Evolutionary conservation across 2,329 filamentous ascomycete species (phyloP).

Genomic region (Aureobasidium sp.): DNA sequence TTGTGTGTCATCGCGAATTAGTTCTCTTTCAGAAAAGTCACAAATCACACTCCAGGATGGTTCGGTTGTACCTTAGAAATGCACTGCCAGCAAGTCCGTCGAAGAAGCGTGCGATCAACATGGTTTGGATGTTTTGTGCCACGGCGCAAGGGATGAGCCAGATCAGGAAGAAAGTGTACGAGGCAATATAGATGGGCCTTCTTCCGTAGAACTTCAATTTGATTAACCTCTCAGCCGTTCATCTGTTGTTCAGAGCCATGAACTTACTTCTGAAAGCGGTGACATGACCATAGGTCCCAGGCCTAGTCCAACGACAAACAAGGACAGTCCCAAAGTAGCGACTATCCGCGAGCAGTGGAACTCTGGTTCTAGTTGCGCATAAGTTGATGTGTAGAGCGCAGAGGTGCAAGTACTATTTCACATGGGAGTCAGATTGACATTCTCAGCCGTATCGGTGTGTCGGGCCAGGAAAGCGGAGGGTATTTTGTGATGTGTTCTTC

Average conservation of each 20-base stretch:
- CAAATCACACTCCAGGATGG: not conserved
- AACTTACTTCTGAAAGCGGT: constrained; percentile 44
- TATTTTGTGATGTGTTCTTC: not conserved
- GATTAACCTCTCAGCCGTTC: not conserved
- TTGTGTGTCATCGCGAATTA: not conserved
- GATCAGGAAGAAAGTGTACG: constrained; percentile 67
- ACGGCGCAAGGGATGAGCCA: constrained; percentile 75
- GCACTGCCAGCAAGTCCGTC: constrained; percentile 62
- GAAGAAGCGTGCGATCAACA: constrained; percentile 72
- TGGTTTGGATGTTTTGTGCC: constrained; percentile 70
- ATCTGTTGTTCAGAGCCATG: not conserved
- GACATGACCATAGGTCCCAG: constrained; percentile 51
- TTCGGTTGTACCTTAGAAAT: constrained; percentile 36
- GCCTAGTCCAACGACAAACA: constrained; percentile 72
- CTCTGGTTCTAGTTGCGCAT: constrained; percentile 66
- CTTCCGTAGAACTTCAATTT: constrained; percentile 65
- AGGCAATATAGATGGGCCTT: constrained; percentile 69
- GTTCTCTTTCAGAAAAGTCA: not conserved
- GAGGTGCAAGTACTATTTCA: constrained; percentile 59
- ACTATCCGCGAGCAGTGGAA: constrained; percentile 66
- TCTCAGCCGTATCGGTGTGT: not conserved
- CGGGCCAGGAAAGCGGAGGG: not conserved
- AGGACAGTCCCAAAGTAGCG: constrained; percentile 71
- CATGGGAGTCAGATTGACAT: not conserved
- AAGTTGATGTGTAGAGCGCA: constrained; percentile 84